Conservation (phyloP, 2,329 filamentous ascomycete genomes). For the Penicillium verrucosum region DNA sequence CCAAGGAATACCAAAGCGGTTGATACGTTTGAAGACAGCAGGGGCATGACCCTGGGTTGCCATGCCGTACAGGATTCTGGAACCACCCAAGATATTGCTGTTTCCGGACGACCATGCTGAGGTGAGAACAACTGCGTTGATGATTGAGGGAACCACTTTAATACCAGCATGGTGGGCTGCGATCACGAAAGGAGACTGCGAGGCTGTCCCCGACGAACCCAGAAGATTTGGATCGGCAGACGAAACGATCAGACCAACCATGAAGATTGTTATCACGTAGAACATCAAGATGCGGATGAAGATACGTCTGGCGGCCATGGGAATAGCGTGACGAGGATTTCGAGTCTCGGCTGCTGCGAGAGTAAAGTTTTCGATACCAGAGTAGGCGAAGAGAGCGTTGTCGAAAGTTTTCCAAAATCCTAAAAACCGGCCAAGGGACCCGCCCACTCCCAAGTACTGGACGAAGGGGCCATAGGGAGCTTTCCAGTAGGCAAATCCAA, state of each 20-base stretch:
- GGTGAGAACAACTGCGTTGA: constrained; percentile 22
- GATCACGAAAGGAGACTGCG: constrained; percentile 41
- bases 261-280: constrained; percentile 54
- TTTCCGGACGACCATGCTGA: constrained; percentile 44
- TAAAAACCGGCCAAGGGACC: constrained; percentile 44
- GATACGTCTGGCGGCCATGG: constrained; percentile 51
- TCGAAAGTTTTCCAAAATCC: constrained; percentile 38
- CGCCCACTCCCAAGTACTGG: constrained; percentile 40
- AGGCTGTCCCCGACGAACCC: constrained; percentile 46
- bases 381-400: constrained; percentile 30
- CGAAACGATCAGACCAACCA: constrained; percentile 44
- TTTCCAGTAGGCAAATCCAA: constrained; percentile 47
- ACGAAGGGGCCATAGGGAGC: constrained; percentile 40
- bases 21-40: constrained; percentile 33
- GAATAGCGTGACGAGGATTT: constrained; percentile 50
- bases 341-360: constrained; percentile 52
- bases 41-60: constrained; percentile 41
- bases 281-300: constrained; percentile 55
- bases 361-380: constrained; percentile 48
- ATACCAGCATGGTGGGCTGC: constrained; percentile 47
- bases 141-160: constrained; percentile 21
- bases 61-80: constrained; percentile 39
- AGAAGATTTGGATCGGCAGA: constrained; percentile 48
- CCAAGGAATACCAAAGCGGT: constrained; percentile 54
- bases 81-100: constrained; percentile 37